Evolutionary conservation across 2,329 filamentous ascomycete species (phyloP).

Genomic region (Fusarium domesticum): DNA sequence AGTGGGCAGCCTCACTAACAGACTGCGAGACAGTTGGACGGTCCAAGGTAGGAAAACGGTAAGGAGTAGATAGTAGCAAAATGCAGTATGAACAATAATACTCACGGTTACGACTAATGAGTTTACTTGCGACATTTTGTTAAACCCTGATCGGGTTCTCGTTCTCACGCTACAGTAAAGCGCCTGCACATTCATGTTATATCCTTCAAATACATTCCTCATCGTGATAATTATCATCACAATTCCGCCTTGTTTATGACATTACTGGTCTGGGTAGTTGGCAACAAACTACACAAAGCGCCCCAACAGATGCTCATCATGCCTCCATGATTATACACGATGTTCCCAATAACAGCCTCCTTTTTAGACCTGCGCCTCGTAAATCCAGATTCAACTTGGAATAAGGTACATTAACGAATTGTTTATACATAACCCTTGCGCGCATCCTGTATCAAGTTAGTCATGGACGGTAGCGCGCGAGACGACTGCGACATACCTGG

Average conservation of each 20-base stretch:
- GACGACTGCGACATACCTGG: constrained; percentile 56
- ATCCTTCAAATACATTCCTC: background rate
- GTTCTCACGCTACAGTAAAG: no score
- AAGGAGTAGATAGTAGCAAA: no score
- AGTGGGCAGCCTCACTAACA: no score
- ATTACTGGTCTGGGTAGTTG: background rate
- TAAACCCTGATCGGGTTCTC: no score
- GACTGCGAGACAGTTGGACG: no score
- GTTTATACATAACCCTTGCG: constrained; percentile 67
- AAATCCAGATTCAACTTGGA: constrained; percentile 25
- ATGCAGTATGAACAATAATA: no score
- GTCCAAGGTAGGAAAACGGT: no score
- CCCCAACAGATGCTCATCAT: constrained; percentile 16
- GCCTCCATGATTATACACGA: constrained; percentile 32
- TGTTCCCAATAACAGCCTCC: constrained; percentile 27
- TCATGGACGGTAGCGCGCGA: background rate
- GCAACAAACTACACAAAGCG: constrained; percentile 3
- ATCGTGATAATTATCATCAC: background rate
- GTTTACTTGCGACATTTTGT: no score
- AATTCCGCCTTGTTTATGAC: background rate
- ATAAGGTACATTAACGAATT: constrained; percentile 16
- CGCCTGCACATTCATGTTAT: no score
- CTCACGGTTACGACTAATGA: no score
- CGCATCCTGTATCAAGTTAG: constrained; percentile 49
- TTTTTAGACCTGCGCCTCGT: constrained; percentile 33